Evolutionary conservation across 2,329 filamentous ascomycete genomes (phyloP).

Genomic region (Trichothecium roseum): DNA sequence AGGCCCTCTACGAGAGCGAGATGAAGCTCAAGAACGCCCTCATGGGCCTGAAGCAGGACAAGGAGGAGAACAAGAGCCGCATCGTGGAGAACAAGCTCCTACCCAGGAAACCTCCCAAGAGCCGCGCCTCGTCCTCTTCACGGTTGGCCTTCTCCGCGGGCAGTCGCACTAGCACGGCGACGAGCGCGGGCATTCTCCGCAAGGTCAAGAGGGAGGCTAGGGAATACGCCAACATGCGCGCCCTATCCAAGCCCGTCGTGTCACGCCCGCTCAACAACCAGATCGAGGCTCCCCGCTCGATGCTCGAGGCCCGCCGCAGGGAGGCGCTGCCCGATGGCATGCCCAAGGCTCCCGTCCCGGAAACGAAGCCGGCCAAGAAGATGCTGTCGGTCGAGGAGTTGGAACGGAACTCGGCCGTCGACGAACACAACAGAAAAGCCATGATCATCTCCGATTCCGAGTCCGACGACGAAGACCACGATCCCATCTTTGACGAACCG

Average conservation of each 20-base stretch:
- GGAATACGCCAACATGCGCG: slow-evolving; percentile 38
- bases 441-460: slow-evolving; percentile 31
- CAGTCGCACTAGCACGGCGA: slow-evolving; percentile 40
- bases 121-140: slow-evolving; percentile 16
- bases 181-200: slow-evolving; percentile 42
- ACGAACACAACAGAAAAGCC: slow-evolving; percentile 22
- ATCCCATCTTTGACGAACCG: slow-evolving; percentile 4
- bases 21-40: slow-evolving; percentile 46
- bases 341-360: too few relatives aligned
- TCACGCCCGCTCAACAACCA: too few relatives aligned
- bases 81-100: slow-evolving; percentile 42
- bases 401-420: slow-evolving; percentile 9
- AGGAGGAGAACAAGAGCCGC: slow-evolving; percentile 44
- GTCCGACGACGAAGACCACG: slow-evolving; percentile 10
- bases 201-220: slow-evolving; percentile 46
- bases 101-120: slow-evolving; percentile 27
- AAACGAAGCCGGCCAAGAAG: too few relatives aligned
- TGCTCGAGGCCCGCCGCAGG: slow-evolving; percentile 42
- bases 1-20: slow-evolving; percentile 49
- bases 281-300: slow-evolving; percentile 36
- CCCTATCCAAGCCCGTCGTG: slow-evolving; percentile 25
- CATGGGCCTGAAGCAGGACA: slow-evolving; percentile 45
- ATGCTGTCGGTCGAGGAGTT: too few relatives aligned
- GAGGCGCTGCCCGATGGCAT: slow-evolving; percentile 10
- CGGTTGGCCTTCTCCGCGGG: slow-evolving; percentile 36